Evolutionary conservation across 108 stramenopile genomes (phyloP).

Genomic region (Mediolabrus comicus): DNA sequence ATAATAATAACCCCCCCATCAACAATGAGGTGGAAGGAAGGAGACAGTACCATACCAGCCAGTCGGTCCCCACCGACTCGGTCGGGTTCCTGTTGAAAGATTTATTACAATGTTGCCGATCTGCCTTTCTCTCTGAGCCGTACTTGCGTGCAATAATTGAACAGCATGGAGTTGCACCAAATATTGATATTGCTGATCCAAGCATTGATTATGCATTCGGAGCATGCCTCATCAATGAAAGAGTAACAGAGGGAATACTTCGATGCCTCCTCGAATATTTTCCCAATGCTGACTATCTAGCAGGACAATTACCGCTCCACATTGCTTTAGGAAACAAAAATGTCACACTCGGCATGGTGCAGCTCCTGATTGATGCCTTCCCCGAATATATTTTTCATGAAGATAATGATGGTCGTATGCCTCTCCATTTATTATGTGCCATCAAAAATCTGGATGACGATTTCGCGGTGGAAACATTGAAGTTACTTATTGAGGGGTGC

Average conservation of each 20-base stretch:
- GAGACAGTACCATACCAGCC: no score
- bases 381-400: neutral
- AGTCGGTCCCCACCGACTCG: neutral
- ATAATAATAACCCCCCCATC: no score
- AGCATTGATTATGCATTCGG: neutral
- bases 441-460: neutral
- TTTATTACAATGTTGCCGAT: neutral
- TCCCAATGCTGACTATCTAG: neutral
- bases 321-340: neutral
- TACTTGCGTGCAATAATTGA: neutral
- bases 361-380: conserved; percentile 2
- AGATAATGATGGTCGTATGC: neutral
- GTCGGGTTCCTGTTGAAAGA: neutral
- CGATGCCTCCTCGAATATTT: conserved; percentile 6
- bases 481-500: neutral
- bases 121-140: neutral
- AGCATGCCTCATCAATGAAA: conserved; percentile 1
- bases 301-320: neutral
- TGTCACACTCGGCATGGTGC: neutral
- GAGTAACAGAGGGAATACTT: neutral
- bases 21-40: no score
- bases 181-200: neutral
- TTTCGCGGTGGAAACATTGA: neutral
- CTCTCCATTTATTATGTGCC: neutral
- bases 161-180: neutral